phyloP scores from a whole-genome alignment of 78 protist species.

The Pigoraptor vietnamica region DNA sequence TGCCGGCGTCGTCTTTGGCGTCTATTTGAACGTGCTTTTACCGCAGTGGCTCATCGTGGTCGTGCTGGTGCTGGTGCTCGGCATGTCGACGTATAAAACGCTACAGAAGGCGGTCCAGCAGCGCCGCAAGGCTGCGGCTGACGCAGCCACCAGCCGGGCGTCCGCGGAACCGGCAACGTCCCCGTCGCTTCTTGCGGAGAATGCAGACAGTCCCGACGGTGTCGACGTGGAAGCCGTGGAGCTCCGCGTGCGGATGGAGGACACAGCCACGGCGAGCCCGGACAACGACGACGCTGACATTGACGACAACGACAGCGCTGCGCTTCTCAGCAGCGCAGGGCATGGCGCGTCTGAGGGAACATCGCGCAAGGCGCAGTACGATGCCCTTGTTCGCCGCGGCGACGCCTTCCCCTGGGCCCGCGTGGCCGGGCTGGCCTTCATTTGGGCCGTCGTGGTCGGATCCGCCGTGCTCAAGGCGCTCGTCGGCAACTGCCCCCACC shows the following conservation, averaged over 20 bases:
- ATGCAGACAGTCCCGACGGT: too few species aligned
- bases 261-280: too few species aligned
- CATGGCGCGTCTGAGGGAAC: neutral
- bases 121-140: neutral
- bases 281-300: too few species aligned
- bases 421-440: neutral
- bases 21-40: slow-evolving; percentile 27
- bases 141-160: neutral
- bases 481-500: neutral
- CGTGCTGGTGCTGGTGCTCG: slow-evolving; percentile 10
- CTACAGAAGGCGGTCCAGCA: neutral
- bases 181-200: too few species aligned
- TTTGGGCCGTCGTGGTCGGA: neutral
- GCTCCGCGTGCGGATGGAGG: too few species aligned
- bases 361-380: neutral
- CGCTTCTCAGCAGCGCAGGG: neutral
- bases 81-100: slow-evolving; percentile 10
- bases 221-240: too few species aligned
- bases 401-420: neutral
- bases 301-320: too few species aligned
- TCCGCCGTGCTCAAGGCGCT: neutral
- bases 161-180: too few species aligned
- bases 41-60: slow-evolving; percentile 39
- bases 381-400: neutral
- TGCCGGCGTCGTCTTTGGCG: slow-evolving; percentile 48